These are phyloP conservation scores for Xylariaceae sp. DNA, from an alignment of 2,329 filamentous ascomycete genomes.

Conservation along the genomic window DNA sequence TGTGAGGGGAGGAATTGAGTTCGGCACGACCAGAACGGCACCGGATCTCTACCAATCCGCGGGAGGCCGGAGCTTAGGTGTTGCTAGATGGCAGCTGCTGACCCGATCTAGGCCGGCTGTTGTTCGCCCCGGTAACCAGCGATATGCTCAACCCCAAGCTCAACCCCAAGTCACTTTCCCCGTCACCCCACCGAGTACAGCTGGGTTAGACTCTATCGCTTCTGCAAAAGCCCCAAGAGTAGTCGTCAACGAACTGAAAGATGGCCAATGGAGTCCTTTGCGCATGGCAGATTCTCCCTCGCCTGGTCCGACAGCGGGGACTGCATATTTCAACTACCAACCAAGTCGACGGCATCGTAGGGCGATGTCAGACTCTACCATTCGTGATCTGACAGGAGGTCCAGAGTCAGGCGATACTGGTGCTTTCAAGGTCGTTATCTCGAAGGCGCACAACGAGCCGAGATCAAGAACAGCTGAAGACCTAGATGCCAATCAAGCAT, in stretches of 20 bases:
- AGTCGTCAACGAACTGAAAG: conserved; percentile 32
- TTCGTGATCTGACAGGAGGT: conserved; percentile 59
- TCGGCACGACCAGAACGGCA: too few relatives aligned
- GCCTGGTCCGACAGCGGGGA: conserved; percentile 31
- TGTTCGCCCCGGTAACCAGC: conserved; percentile 58
- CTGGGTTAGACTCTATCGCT: conserved; percentile 49
- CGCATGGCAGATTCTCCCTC: conserved; percentile 29
- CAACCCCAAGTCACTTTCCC: conserved; percentile 61
- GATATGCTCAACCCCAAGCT: conserved; percentile 59
- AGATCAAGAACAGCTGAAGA: conserved; percentile 64
- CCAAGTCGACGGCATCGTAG: conserved; percentile 48
- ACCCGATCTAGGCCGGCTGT: conserved; percentile 47
- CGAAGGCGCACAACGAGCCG: conserved; percentile 60
- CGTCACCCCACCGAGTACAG: conserved; percentile 58
- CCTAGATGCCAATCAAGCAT: conserved; percentile 42
- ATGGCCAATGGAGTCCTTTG: conserved; percentile 44
- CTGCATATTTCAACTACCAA: conserved; percentile 32
- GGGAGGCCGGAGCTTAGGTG: not conserved
- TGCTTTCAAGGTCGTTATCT: conserved; percentile 78
- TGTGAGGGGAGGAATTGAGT: conserved; percentile 26
- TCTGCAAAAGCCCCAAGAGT: conserved; percentile 30
- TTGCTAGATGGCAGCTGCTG: too few relatives aligned
- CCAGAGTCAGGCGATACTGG: conserved; percentile 57
- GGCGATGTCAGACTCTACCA: conserved; percentile 74
- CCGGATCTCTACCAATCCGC: too few relatives aligned